A percentile compares a stretch with the other conserved stretches of the same genome.
Evolutionary conservation across 1,139 yeast species (phyloP).

Genomic region (Pneumocystis sp.): DNA sequence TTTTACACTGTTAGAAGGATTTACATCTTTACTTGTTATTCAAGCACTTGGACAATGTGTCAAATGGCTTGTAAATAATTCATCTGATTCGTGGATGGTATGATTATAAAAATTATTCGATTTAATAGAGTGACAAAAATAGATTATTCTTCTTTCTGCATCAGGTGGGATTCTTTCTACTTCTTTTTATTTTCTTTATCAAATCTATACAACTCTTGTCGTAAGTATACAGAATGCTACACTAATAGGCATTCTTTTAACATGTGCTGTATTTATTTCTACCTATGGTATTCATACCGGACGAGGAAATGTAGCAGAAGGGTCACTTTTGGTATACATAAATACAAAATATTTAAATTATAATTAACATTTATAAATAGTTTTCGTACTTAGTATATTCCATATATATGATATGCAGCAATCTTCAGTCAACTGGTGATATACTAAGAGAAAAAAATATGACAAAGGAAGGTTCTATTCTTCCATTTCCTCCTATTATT

Average conservation of each 20-base stretch:
- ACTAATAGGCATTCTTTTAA: conserved; percentile 67
- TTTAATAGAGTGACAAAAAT: neutral
- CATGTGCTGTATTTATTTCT: conserved; percentile 60
- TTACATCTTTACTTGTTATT: conserved; percentile 73
- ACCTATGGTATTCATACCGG: conserved; percentile 72
- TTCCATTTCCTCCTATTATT: conserved; percentile 15
- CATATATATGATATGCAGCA: conserved; percentile 13
- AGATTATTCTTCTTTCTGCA: conserved; percentile 50
- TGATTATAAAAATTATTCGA: neutral
- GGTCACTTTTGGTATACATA: conserved; percentile 40
- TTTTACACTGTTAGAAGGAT: conserved; percentile 81
- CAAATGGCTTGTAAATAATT: conserved; percentile 50
- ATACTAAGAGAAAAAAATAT: conserved; percentile 9
- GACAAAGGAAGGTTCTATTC: conserved; percentile 8
- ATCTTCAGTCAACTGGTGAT: conserved; percentile 18
- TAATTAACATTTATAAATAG: neutral
- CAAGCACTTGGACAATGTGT: conserved; percentile 83
- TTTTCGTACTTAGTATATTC: conserved; percentile 87
- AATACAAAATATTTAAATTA: neutral
- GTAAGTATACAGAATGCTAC: conserved; percentile 64
- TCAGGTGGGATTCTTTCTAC: conserved; percentile 66
- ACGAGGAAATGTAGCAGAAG: conserved; percentile 76
- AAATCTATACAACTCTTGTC: conserved; percentile 66
- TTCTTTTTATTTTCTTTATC: conserved; percentile 61
- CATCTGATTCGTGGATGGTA: conserved; percentile 60